Conservation (phyloP, 768 basidiomycete species). For the Agrocybe chaxingu region DNA sequence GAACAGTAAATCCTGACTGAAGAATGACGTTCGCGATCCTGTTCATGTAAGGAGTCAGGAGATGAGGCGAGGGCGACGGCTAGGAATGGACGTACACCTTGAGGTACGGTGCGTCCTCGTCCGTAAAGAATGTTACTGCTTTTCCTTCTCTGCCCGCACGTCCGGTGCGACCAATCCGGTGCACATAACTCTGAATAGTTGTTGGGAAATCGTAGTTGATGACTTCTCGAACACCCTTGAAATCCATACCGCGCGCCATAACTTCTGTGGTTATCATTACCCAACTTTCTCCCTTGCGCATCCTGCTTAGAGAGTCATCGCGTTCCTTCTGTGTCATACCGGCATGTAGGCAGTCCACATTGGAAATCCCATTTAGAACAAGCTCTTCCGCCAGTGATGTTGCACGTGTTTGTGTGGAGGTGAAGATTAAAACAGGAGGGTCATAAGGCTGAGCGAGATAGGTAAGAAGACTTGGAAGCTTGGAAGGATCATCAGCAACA, state of each 20-base stretch:
- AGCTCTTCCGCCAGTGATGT: conserved; percentile 80
- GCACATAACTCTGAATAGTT: conserved; percentile 92
- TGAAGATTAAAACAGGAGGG: conserved; percentile 90
- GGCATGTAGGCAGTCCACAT: conserved; percentile 89
- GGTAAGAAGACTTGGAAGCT: conserved; percentile 82
- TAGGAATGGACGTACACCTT: conserved; percentile 62
- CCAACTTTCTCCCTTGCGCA: conserved; percentile 92
- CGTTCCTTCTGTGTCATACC: conserved; percentile 86
- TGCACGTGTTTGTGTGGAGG: conserved; percentile 84
- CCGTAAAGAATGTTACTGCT: conserved; percentile 94
- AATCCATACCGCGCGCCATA: conserved; percentile 98
- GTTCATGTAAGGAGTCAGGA: conserved; percentile 5
- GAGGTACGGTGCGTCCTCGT: conserved; percentile 87
- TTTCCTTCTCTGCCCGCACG: conserved; percentile 90
- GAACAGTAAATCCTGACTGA: conserved; percentile 86
- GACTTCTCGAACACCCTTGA: conserved; percentile 90
- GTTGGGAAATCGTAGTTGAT: conserved; percentile 98
- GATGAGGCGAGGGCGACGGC: background rate
- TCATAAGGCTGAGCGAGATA: conserved; percentile 81
- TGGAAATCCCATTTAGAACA: conserved; percentile 69
- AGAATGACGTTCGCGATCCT: conserved; percentile 96
- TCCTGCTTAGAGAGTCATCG: conserved; percentile 78
- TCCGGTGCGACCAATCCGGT: conserved; percentile 95
- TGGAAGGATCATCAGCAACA: conserved; percentile 92
- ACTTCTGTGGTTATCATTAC: conserved; percentile 95